Conservation (phyloP, 2,329 filamentous ascomycete species). For the Diplodia corticola region DNA sequence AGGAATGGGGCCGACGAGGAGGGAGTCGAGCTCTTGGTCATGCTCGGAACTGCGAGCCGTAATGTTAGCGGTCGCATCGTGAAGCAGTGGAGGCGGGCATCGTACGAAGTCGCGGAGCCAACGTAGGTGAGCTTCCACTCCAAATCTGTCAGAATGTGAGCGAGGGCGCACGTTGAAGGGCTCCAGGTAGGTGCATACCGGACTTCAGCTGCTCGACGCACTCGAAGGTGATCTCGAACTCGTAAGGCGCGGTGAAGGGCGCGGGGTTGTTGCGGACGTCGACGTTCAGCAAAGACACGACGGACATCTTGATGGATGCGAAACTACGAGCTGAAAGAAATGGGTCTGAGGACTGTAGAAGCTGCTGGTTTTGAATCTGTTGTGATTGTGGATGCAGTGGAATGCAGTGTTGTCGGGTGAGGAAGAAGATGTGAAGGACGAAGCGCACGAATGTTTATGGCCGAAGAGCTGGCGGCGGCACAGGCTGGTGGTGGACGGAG, state of each 20-base stretch:
- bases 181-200: constrained; percentile 53
- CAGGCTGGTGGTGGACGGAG: constrained; percentile 11
- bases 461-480: constrained; percentile 19
- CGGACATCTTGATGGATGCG: constrained; percentile 68
- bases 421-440: neutral
- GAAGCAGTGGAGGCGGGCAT: constrained; percentile 28
- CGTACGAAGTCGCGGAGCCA: constrained; percentile 94
- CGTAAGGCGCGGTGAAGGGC: constrained; percentile 86
- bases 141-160: constrained; percentile 64
- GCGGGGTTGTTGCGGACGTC: constrained; percentile 97
- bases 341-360: neutral
- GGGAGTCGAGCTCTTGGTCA: constrained; percentile 95
- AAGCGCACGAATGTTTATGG: constrained; percentile 18
- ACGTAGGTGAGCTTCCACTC: constrained; percentile 99
- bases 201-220: constrained; percentile 93
- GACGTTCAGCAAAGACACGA: constrained; percentile 93
- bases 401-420: constrained; percentile 8
- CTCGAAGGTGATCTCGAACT: constrained; percentile 98
- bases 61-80: constrained; percentile 28
- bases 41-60: constrained; percentile 75
- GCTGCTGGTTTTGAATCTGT: neutral
- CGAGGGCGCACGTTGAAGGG: neutral
- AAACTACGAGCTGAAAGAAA: neutral
- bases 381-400: neutral
- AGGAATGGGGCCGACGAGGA: constrained; percentile 95